phyloP scores from a whole-genome alignment of 768 basidiomycete species.

The Mycena metata region DNA sequence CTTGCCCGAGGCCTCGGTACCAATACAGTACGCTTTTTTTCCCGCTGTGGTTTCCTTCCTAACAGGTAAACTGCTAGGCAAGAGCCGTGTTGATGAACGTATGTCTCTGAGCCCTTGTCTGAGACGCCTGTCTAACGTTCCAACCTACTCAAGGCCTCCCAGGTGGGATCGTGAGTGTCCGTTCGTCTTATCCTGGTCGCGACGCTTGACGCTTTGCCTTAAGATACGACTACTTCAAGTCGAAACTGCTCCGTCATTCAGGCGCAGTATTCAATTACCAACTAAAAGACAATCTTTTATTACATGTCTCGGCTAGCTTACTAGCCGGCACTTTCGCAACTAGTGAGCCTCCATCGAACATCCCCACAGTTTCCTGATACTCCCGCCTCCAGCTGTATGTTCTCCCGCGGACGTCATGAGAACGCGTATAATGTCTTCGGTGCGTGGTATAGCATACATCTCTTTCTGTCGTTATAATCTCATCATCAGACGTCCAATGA shows the following conservation, averaged over 20 bases:
- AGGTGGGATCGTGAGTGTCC: conserved; percentile 83
- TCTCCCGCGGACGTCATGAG: conserved; percentile 84
- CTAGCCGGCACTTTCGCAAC: conserved; percentile 84
- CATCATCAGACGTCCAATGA: conserved; percentile 62
- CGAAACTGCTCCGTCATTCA: conserved; percentile 62
- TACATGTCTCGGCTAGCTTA: conserved; percentile 78
- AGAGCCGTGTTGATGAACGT: conserved; percentile 85
- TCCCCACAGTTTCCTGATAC: conserved; percentile 3
- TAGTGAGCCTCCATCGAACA: conserved; percentile 60
- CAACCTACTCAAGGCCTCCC: conserved; percentile 73
- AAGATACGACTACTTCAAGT: conserved; percentile 86
- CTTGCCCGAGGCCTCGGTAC: conserved; percentile 82
- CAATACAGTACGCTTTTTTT: conserved; percentile 69
- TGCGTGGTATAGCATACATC: conserved; percentile 48
- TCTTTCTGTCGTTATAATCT: conserved; percentile 19
- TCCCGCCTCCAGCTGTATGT: conserved; percentile 69
- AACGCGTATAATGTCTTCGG: conserved; percentile 84
- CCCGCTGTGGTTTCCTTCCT: conserved; percentile 19
- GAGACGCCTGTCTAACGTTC: conserved; percentile 22
- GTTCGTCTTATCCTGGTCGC: conserved; percentile 1
- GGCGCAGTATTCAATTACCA: conserved; percentile 71
- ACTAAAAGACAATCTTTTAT: conserved; percentile 72
- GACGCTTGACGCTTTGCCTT: conserved; percentile 19
- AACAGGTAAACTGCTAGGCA: conserved; percentile 49
- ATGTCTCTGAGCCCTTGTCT: conserved; percentile 45